Base-by-base conservation (phyloP, 495 filamentous ascomycete genomes). In the Aspergillus incahuasiensis region DNA sequence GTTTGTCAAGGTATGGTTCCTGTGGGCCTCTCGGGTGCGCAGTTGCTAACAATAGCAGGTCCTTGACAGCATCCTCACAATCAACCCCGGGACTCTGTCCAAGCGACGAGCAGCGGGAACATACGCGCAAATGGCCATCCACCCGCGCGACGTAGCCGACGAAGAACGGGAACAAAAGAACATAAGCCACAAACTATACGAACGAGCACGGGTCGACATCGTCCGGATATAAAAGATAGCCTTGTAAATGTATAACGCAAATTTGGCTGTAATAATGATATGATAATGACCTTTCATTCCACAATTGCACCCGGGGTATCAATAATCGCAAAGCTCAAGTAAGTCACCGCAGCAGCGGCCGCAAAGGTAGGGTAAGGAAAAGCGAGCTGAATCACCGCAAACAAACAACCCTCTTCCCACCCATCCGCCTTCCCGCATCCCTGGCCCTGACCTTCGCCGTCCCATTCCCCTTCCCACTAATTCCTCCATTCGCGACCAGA, bases 51-150 rank as follows among this genome's bases (percentile, higher is more conserved):
- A 1, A 40, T 24, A 4, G 35, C 28, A 92, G 89, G 89, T 95
- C 7, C 83, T 96, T 8, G 87, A 96, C 59, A 87, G 83, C 57
- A 89, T 95, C 3, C 71, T 94, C 0, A 86, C 89, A 6, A 85
- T 96, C 67, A 96, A 96, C 71, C 91, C 91, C 0, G 91, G 91
- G 1, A 87, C 82, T 43, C 70, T 95, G n/a, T 91, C 89, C 20
- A 95, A 95, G 63, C 80, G 86, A 54, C 83, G 82, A 62, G 89
- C 81, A 0, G 76, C 91, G 1, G 91, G 91, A 5, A 91, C 89
- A 2, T 96, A 87, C 63, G 87, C 89, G 1, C 84, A 86, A 30
- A 76, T 96, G 76, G 82, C 81, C 21, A 68, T 96, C 4, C 80
- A 88, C 55, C 87, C 87, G 3, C 76, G 80, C 22, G 67, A 68